A percentile compares a stretch with the other conserved stretches of the same genome.
These are phyloP conservation scores for Vigna angularis DNA, from an alignment of 306 rosid genomes.

Conservation along the genomic window DNA sequence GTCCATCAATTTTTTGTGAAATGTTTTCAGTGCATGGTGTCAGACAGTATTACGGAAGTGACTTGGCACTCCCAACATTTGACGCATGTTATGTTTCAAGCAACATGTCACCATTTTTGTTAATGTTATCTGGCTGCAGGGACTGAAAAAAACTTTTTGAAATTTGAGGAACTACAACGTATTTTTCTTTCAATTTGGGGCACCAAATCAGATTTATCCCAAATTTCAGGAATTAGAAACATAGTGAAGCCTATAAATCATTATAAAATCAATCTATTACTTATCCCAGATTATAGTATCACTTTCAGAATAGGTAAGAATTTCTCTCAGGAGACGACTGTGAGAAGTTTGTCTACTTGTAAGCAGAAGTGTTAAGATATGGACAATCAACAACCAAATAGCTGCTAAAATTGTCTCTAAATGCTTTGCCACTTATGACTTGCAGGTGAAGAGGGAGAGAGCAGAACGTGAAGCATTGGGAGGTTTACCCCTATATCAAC, in stretches of 20 bases:
- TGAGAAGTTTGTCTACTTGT: neutral
- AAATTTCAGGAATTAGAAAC: neutral
- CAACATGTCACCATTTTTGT: too few species aligned
- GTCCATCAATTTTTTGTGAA: neutral
- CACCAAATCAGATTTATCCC: neutral
- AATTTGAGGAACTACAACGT: too few species aligned
- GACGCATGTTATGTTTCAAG: neutral
- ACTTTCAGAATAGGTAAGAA: conserved; percentile 4
- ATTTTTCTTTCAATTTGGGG: neutral
- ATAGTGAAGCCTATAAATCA: neutral
- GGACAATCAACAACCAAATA: neutral
- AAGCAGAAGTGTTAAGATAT: neutral
- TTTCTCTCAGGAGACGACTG: neutral
- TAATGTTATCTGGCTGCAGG: neutral
- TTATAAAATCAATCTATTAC: conserved; percentile 9
- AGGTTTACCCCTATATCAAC: conserved; percentile 90
- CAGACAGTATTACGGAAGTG: neutral
- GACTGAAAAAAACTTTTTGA: neutral
- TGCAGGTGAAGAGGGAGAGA: conserved; percentile 90
- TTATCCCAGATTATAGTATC: neutral
- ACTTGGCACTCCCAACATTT: neutral
- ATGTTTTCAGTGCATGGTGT: neutral
- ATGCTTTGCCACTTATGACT: conserved; percentile 35
- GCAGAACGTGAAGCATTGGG: conserved; percentile 94
- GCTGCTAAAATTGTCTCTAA: conserved; percentile 14